Conservation (phyloP, 2,329 filamentous ascomycete species). For the Colletotrichum shisoi region DNA sequence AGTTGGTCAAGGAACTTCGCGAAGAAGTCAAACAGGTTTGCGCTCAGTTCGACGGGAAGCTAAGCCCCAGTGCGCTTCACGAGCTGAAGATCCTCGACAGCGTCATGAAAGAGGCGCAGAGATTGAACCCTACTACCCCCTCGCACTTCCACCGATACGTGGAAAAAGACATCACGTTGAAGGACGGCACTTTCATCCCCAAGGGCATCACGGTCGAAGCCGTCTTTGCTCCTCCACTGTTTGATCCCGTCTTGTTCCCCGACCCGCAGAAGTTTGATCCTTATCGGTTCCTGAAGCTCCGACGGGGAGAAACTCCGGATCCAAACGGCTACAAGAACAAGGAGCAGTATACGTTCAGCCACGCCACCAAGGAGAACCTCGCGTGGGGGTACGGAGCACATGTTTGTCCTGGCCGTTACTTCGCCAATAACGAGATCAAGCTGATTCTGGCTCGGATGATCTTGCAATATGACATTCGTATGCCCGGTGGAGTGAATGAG, state of each 20-base stretch:
- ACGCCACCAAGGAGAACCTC: conserved; percentile 45
- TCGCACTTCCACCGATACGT: conserved; percentile 50
- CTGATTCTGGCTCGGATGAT: conserved; percentile 46
- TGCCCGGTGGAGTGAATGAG: conserved; percentile 19
- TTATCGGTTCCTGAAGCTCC: conserved; percentile 20
- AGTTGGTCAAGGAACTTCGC: conserved; percentile 58
- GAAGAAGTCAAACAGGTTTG: conserved; percentile 55
- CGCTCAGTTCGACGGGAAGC: conserved; percentile 45
- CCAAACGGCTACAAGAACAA: conserved; percentile 24
- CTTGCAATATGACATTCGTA: conserved; percentile 44
- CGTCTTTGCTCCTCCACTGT: conserved; percentile 15
- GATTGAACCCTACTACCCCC: conserved; percentile 43
- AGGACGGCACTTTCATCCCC: conserved; percentile 28
- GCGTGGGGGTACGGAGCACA: conserved; percentile 50
- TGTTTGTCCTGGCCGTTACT: conserved; percentile 51
- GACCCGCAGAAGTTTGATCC: conserved; percentile 22
- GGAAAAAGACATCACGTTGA: conserved; percentile 53
- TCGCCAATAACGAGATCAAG: conserved; percentile 50
- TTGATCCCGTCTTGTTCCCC: conserved; percentile 15
- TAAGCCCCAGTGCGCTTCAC: conserved; percentile 45
- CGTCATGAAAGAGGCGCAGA: conserved; percentile 48
- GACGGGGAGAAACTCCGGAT: conserved; percentile 9
- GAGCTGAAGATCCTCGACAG: conserved; percentile 49
- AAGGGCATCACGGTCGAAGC: conserved; percentile 51
- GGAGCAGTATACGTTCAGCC: conserved; percentile 49